Evolutionary conservation across 352 stramenopile genomes (phyloP).

Genomic region (Pythium scleroteichum): DNA sequence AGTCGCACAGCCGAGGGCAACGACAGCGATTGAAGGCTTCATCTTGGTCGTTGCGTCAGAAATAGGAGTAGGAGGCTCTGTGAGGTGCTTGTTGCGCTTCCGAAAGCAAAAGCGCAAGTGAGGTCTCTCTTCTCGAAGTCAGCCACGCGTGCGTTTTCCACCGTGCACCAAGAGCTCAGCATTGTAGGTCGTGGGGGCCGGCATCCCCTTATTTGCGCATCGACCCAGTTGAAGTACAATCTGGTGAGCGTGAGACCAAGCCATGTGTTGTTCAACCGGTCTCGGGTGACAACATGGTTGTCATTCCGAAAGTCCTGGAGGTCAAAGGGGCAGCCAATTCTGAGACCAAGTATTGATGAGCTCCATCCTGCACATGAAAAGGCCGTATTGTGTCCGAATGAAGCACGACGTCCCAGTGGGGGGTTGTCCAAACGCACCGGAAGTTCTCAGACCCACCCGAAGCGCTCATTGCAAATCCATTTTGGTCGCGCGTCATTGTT

Average conservation of each 20-base stretch:
- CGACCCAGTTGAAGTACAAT: not conserved
- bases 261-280: too few species aligned
- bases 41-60: not conserved
- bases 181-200: not conserved
- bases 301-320: too few species aligned
- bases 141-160: too few species aligned
- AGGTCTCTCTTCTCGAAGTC: not conserved
- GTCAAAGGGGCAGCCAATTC: too few species aligned
- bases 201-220: not conserved
- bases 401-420: not conserved
- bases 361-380: not conserved
- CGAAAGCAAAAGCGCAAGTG: slow-evolving; percentile 14
- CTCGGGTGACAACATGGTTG: not conserved
- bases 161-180: not conserved
- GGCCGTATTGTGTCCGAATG: slow-evolving; percentile 1
- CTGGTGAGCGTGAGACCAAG: not conserved
- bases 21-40: slow-evolving; percentile 16
- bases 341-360: too few species aligned
- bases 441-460: slow-evolving; percentile 45
- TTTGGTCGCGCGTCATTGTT: slow-evolving; percentile 19
- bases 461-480: slow-evolving; percentile 66
- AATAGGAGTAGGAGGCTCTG: not conserved
- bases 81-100: not conserved
- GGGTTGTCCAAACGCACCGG: slow-evolving; percentile 1
- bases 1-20: slow-evolving; percentile 7